Base-by-base conservation (phyloP, 2,329 filamentous ascomycete genomes). In the Aspergillus thermomutatus region DNA sequence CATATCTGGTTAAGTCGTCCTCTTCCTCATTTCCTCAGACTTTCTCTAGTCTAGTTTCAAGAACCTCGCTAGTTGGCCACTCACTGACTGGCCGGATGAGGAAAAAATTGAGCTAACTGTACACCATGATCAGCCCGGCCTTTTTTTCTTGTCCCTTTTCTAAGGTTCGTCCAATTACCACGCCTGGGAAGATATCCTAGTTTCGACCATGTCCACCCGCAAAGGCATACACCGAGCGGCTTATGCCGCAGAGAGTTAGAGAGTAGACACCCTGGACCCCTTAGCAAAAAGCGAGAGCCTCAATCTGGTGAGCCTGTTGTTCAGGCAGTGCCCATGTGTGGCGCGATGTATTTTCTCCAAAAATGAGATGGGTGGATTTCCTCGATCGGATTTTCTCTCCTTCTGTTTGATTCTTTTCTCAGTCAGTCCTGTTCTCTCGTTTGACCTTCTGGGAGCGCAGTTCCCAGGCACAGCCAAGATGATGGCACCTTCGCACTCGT, bases 401-500 rank as follows among this genome's bases (percentile, higher is more conserved):
- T 45, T 23, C n/a, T 10, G 19, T 21, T 21, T 9, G 41, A 45
- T 4, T 23, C 8, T 45, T 14, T 45, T 2, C 10, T 23, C 10
- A 19, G 41, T 23, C 10, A 19, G 41, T 23, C 40, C 19, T 3
- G n/a, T 23, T 45, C 41, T 17, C 10, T 45, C 41, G 19, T 45
- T 45, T 23, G 21, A 45, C n/a, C 19, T 7, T 23, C 19, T 10
- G 19, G 40, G 40, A 19, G 14, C 31, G 4, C 14, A 37, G 5
- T 37, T 8, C 14, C 14, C 31, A 37, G 17, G 31, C 17, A 37
- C 41, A 10, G 41, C 19, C 19, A 11, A 21, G 11, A 45, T 23
- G 17, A 69, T 69, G 63, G 61, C 59, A 37, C 55, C 59, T 56
- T 52, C 52, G 63, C 68, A 52, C 57, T 70, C 67, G 60, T 64